These are phyloP conservation scores for Alisma plantagoaquatica DNA, from an alignment of 106 monocot genomes.

Conservation along the genomic window DNA sequence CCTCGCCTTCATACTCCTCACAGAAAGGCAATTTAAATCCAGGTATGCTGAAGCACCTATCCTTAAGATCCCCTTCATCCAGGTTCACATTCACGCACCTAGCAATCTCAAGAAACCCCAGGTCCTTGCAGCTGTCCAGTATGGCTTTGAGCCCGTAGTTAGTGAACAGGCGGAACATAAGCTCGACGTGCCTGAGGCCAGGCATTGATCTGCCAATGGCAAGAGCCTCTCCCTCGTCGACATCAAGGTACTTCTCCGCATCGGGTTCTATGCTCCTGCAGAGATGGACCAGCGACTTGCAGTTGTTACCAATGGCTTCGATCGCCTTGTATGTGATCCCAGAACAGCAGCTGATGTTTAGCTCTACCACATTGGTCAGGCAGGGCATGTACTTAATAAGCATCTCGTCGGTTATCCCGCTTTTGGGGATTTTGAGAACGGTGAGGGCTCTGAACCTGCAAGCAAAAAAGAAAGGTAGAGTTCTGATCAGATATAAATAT, in stretches of 20 bases:
- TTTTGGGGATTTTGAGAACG: conserved; percentile 52
- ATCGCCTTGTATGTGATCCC: conserved; percentile 43
- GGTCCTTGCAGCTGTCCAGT: conserved; percentile 21
- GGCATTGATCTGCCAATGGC: conserved; percentile 39
- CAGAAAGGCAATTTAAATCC: conserved; percentile 32
- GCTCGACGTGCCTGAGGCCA: conserved; percentile 32
- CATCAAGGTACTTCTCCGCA: conserved; percentile 1
- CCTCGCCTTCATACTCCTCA: conserved; percentile 6
- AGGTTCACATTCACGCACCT: conserved; percentile 53
- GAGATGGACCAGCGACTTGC: conserved; percentile 32
- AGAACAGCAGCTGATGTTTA: conserved; percentile 55
- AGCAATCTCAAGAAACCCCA: conserved; percentile 38
- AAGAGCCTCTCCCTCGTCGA: conserved; percentile 32
- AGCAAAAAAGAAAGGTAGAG: neutral
- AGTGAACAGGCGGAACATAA: conserved; percentile 37
- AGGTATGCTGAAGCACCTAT: conserved; percentile 20
- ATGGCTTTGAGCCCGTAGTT: conserved; percentile 30
- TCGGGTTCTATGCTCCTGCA: conserved; percentile 45
- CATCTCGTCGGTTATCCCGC: conserved; percentile 25
- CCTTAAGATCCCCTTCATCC: conserved; percentile 14
- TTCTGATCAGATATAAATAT: too few species aligned
- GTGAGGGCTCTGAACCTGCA: conserved; percentile 10
- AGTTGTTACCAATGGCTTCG: conserved; percentile 26
- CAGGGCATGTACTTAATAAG: conserved; percentile 13
- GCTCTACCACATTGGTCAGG: conserved; percentile 15